Evolutionary conservation across 1,284 basidiomycete species (phyloP), one percentile per base, ranked within the genome.

Genomic region (Cystobasidiaceae sp.): DNA sequence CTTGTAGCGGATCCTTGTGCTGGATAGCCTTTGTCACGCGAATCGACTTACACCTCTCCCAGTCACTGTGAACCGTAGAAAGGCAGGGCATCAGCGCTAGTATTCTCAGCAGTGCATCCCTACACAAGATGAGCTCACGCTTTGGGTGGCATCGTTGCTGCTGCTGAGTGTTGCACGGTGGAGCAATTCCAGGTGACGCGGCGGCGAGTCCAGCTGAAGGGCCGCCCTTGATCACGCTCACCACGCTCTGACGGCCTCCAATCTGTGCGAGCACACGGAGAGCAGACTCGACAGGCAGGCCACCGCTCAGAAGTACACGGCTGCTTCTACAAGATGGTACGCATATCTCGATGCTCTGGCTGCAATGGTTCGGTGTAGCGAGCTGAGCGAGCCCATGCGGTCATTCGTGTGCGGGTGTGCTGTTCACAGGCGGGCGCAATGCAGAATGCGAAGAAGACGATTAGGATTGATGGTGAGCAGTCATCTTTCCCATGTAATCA

Each of bases 21-120:
- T 37, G 34, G 30, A 25, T 37, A 4, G 9, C 28, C 21, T 48
- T 59, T 52, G 37, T 50, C 30, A 17, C 21, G 17, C 13, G 30
- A n/a, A 46, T 48, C 28, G 44, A 78, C 87, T 67, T 76, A 93
- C 92, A 94, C 78, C 94, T 96, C 79, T 97, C 93, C 93, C 93
- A 96, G 78, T 97, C 89, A 74, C 91, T 94, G 73, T 13, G 25
- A 17, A n/a, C n/a, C n/a, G n/a, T 7, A 11, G 19, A n/a, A 1
- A 37, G 23, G 19, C 15, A 41, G 33, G 27, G 28, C 8, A 56
- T 57, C 43, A 66, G 63, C 27, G 59, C 25, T 25, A 25, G 33
- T 19, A 23, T 32, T 2, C 41, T 28, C 37, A 34, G 15, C 11
- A 1, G 32, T 8, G 27, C 50, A 46, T 56, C 68, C 57, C 46